Conservation (phyloP, 495 filamentous ascomycete genomes). For the Penicillium dipodomyicola region DNA sequence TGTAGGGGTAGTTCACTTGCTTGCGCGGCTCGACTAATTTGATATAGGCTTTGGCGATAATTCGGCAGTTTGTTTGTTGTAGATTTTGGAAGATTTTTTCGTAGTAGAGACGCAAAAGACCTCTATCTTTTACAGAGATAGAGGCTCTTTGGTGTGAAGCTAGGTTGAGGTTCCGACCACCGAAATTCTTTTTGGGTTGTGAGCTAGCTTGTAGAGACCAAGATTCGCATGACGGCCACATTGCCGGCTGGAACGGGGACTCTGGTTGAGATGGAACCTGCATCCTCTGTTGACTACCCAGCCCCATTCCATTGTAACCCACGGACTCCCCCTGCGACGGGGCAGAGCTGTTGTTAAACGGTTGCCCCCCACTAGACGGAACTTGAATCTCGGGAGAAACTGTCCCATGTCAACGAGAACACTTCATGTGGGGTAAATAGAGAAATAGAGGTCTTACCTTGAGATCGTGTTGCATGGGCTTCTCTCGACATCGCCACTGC, state of each 20-base stretch:
- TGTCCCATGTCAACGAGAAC: not conserved
- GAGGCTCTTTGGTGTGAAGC: slow-evolving; percentile 33
- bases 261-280: not conserved
- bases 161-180: slow-evolving; percentile 31
- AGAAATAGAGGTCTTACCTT: slow-evolving; percentile 15
- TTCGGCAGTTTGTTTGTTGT: slow-evolving; percentile 68
- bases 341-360: not conserved
- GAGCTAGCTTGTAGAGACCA: slow-evolving; percentile 1
- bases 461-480: slow-evolving; percentile 11
- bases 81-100: slow-evolving; percentile 60
- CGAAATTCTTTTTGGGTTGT: slow-evolving; percentile 23
- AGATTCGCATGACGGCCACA: slow-evolving; percentile 13
- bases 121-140: slow-evolving; percentile 53
- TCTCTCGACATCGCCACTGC: slow-evolving; percentile 36
- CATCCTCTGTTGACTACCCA: not conserved
- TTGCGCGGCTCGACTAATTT: slow-evolving; percentile 81
- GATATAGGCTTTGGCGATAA: slow-evolving; percentile 74
- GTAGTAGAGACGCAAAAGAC: slow-evolving; percentile 58
- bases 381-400: not conserved
- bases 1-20: slow-evolving; percentile 78
- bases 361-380: not conserved
- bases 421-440: not conserved
- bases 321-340: not conserved
- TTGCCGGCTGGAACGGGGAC: slow-evolving; percentile 6
- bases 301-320: not conserved